Conservation (phyloP, 768 basidiomycete species). For the Tulasnella sp. region DNA sequence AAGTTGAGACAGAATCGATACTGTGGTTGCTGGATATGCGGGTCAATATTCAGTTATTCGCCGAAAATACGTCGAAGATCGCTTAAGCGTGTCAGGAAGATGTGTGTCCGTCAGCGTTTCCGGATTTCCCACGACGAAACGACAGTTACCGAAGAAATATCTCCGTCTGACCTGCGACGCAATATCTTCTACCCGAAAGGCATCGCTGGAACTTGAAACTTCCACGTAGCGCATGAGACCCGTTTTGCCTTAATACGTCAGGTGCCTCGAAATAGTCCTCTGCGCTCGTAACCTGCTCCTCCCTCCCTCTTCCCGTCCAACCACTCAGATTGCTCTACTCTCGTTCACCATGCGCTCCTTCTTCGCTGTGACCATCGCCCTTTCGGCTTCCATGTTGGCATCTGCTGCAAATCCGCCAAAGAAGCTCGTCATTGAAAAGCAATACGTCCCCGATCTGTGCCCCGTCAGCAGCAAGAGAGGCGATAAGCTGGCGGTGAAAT, state of each 20-base stretch:
- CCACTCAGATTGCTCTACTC: not conserved
- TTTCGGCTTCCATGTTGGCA: not conserved
- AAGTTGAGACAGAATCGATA: too few species aligned
- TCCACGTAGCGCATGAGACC: not conserved
- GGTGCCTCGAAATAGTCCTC: not conserved
- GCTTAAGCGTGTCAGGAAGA: not conserved
- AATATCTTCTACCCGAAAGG: not conserved
- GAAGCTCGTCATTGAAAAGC: slow-evolving; percentile 20
- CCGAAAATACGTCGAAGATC: not conserved
- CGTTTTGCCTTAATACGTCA: not conserved
- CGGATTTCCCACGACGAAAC: slow-evolving; percentile 4
- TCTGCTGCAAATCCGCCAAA: slow-evolving; percentile 19
- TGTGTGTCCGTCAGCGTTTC: not conserved
- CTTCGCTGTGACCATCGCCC: not conserved
- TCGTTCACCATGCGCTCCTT: not conserved
- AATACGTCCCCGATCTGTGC: slow-evolving; percentile 22
- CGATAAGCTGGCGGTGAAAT: slow-evolving; percentile 69
- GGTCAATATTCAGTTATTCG: not conserved
- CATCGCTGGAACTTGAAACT: not conserved
- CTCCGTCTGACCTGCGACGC: not conserved
- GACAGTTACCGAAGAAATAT: not conserved
- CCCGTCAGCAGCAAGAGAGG: slow-evolving; percentile 40
- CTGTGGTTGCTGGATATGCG: not conserved
- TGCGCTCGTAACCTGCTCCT: not conserved
- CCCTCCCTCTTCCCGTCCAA: not conserved